Percentiles rank a stretch among this genome's conserved stretches.
Evolutionary conservation across 805 yeast genomes (phyloP).

Genomic region (Nematodospora valgi): DNA sequence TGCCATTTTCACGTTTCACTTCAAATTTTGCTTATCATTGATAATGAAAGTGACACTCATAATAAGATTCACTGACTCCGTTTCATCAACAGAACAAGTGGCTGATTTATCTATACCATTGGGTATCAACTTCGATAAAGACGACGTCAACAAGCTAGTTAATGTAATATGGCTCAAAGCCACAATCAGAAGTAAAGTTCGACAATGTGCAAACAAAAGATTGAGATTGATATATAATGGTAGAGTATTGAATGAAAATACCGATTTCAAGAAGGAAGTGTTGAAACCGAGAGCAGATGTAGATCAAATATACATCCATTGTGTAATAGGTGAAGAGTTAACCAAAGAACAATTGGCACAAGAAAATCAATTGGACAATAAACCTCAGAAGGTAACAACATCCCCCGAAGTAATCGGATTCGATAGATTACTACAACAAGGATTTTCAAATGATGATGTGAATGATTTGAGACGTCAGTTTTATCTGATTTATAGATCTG

Average conservation of each 20-base stretch:
- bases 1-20: no score
- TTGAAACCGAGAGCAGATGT: conserved; percentile 24
- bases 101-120: conserved; percentile 29
- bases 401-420: conserved; percentile 81
- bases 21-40: no score
- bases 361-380: conserved; percentile 57
- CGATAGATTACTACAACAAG: conserved; percentile 78
- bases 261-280: conserved; percentile 53
- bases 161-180: conserved; percentile 29
- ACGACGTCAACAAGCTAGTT: conserved; percentile 29
- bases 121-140: conserved; percentile 22
- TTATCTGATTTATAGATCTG: conserved; percentile 50
- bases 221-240: conserved; percentile 70
- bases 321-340: conserved; percentile 70
- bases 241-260: conserved; percentile 53
- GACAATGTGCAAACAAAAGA: conserved; percentile 38
- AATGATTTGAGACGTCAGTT: conserved; percentile 72
- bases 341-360: conserved; percentile 51
- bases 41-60: conserved; percentile 23
- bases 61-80: conserved; percentile 30
- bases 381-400: conserved; percentile 48
- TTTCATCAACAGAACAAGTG: conserved; percentile 15
- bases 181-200: conserved; percentile 24
- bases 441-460: conserved; percentile 78
- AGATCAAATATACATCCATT: conserved; percentile 63